phyloP scores from a whole-genome alignment of 176 grass and related monocot species.

The Lolium multiflorum region DNA sequence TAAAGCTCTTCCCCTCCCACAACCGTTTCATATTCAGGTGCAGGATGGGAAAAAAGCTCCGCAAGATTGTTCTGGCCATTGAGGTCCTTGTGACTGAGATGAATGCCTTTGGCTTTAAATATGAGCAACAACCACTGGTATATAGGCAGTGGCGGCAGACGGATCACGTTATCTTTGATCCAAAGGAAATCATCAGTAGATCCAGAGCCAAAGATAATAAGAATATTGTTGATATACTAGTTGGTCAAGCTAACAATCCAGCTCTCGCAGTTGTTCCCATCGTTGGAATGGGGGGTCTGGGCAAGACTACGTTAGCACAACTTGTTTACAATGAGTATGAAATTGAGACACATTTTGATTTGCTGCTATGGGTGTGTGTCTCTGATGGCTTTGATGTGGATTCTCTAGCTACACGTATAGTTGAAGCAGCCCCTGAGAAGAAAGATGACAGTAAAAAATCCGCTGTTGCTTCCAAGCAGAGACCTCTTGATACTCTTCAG shows the following conservation, averaged over 20 bases:
- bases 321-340: not conserved
- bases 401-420: not conserved
- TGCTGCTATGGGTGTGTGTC: not conserved
- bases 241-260: not conserved
- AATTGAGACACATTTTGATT: not conserved
- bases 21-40: not conserved
- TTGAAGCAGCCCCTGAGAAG: not conserved
- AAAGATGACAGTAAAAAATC: not conserved
- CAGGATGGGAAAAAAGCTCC: not conserved
- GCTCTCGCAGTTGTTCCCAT: not conserved
- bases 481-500: not conserved
- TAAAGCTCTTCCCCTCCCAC: not conserved
- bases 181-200: not conserved
- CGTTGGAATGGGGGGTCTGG: not conserved
- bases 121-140: not conserved
- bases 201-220: not conserved
- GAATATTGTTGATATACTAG: not conserved
- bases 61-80: not conserved
- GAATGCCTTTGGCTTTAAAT: not conserved
- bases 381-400: not conserved
- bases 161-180: not conserved
- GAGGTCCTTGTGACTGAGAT: not conserved
- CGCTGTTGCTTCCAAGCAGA: not conserved
- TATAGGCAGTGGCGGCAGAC: not conserved
- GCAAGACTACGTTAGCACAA: not conserved